Evolutionary conservation across 2,329 filamentous ascomycete genomes (phyloP).

Genomic region (Endothia cerciana): DNA sequence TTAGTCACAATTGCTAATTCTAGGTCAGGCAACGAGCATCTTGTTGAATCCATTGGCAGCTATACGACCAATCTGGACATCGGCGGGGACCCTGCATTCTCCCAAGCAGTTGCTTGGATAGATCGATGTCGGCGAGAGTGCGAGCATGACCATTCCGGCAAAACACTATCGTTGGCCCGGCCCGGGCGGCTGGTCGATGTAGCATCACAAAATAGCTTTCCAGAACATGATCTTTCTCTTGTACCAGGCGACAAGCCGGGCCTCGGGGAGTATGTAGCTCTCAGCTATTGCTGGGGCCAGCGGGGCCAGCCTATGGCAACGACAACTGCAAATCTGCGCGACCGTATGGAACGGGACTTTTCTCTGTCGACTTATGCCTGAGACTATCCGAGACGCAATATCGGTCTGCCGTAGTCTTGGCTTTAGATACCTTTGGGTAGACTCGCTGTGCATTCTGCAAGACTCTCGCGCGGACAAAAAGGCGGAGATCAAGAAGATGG

Average conservation of each 20-base stretch:
- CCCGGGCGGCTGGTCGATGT: background rate
- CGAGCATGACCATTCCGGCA: background rate
- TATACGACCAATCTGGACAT: background rate
- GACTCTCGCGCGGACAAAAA: slow-evolving; percentile 16
- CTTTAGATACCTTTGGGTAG: slow-evolving; percentile 13
- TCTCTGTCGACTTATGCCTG: background rate
- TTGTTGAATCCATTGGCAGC: background rate
- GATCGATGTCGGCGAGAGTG: background rate
- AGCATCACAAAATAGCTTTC: background rate
- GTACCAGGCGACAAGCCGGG: background rate
- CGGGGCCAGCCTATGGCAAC: background rate
- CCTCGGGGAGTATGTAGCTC: background rate
- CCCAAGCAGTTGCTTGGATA: background rate
- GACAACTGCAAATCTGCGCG: background rate
- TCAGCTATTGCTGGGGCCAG: slow-evolving; percentile 4
- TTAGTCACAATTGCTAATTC: background rate
- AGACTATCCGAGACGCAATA: background rate
- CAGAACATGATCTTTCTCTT: background rate
- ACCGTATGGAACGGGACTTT: background rate
- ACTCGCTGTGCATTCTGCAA: slow-evolving; percentile 25
- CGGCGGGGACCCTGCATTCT: background rate
- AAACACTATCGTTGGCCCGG: background rate
- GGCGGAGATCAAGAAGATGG: slow-evolving; percentile 12
- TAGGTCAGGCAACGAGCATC: background rate
- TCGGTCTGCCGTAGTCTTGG: background rate